Evolutionary conservation across 106 monocot species (phyloP), one percentile per base, ranked within the genome.

Genomic region (Iris macrosiphon): DNA sequence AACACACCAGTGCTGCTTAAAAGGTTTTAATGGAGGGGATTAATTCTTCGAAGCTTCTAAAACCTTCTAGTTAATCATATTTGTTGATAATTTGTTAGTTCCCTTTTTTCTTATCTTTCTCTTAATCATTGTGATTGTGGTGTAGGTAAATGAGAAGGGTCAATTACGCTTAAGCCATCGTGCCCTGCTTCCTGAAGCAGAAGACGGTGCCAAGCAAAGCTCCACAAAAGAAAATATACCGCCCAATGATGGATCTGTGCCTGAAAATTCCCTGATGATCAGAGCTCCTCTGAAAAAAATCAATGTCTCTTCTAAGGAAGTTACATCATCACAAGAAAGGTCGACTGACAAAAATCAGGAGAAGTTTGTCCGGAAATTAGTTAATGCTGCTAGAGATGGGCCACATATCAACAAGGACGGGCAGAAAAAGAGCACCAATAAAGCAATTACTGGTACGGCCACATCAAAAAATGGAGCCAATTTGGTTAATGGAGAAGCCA

Each of bases 71-170:
- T n/a, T n/a, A n/a, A n/a, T n/a, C n/a, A n/a, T n/a, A n/a, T n/a
- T n/a, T n/a, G n/a, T n/a, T n/a, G n/a, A n/a, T n/a, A n/a, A n/a
- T n/a, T n/a, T n/a, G n/a, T n/a, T n/a, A n/a, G n/a, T n/a, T n/a
- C n/a, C n/a, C n/a, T n/a, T n/a, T n/a, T n/a, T n/a, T n/a, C n/a
- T 18, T n/a, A 19, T 44, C 10, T 8, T 16, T 69, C 34, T 45
- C 20, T 10, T 23, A 40, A 6, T 37, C n/a, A 12, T 71, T 43
- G 43, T 31, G 4, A 3, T 26, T 59, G 10, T 66, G 10, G 12
- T 55, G 23, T 64, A 95, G 94, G 63, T 89, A 55, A 95, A 95
- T 69, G 94, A 85, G 37, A 95, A 95, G 79, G 94, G 94, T 21
- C 94, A 95, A 24, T 62, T 95, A 27, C 84, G 94, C 0, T 59